Evolutionary conservation across 768 basidiomycete species (phyloP), one percentile per base, ranked within the genome.

Genomic region (Mycena latifolia): DNA sequence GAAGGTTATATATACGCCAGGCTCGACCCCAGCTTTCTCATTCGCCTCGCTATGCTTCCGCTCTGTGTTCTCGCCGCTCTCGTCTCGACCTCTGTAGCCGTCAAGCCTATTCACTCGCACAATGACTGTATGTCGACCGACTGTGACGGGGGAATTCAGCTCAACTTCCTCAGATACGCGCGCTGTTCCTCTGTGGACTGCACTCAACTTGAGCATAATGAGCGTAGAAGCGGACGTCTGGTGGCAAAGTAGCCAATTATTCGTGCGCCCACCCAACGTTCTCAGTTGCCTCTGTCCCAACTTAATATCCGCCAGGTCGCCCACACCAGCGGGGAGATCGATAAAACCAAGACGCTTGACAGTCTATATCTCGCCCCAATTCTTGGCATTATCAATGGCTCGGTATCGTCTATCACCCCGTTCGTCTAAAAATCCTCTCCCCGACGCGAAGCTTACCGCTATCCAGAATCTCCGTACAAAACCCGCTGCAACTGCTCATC

Each of bases 201-300:
- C 80, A n/a, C 66, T 82, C 28, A 81, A 80, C 66, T 69, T 77
- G 37, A 80, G 80, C 8, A 79, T 81, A 6, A 72, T 71, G 47
- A 82, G 81, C 70, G 78, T 82, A 5, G 80, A 82, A 59, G 81
- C 81, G 8, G 81, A 82, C 65, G 78, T 82, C 2, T 81, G 71
- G 74, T 72, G 80, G 28, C 50, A 77, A 39, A 75, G 77, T 50
- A 78, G 73, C 28, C 77, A 77, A 22, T 73, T 82, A 11, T 79
- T 73, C 47, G 80, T 79, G 46, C 69, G 79, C 73, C 9, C 35
- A 6, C 10, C 24, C 22, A 11, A 10, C 7, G 12, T 37, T 18
- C 43, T 37, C 4, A 1, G n/a, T n/a, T n/a, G n/a, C n/a, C n/a
- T 27, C 33, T 18, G 25, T 10, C 37, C 37, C 14, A 17, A 24